phyloP scores from a whole-genome alignment of 371 early-diverging fungal genomes.

The Mucor velutinosus region DNA sequence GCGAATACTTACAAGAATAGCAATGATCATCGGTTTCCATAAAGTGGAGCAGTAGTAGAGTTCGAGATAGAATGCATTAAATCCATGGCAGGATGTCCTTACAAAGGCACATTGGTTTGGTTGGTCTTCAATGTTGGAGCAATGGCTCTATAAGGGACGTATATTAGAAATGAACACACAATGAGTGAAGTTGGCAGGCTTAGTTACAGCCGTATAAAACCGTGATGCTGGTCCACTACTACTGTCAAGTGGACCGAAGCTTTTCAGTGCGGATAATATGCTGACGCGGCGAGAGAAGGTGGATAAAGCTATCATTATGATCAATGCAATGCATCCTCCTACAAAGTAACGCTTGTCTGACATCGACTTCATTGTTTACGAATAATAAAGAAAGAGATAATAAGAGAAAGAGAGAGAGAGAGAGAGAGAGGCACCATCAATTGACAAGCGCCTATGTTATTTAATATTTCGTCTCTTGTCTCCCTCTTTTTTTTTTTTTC shows the following conservation, averaged over 20 bases:
- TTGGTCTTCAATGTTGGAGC: constrained; percentile 48
- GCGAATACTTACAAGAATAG: constrained; percentile 44
- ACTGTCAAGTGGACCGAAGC: not conserved
- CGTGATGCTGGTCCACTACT: not conserved
- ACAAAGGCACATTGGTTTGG: constrained; percentile 62
- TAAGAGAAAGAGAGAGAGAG: not conserved
- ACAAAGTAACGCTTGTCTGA: not conserved
- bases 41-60: constrained; percentile 63
- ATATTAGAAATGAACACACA: not conserved
- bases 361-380: not conserved
- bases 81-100: constrained; percentile 51
- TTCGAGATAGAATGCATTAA: constrained; percentile 56
- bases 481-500: not conserved
- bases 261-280: not conserved
- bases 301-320: not conserved
- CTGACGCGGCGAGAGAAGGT: not conserved
- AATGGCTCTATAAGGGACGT: not conserved
- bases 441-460: not conserved
- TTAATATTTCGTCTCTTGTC: not conserved
- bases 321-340: not conserved
- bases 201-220: not conserved
- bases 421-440: not conserved
- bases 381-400: not conserved
- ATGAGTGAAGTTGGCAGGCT: not conserved
- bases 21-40: constrained; percentile 41